Evolutionary conservation across 495 filamentous ascomycete genomes (phyloP), one percentile per base, ranked within the genome.

Genomic region (Penicillium mononematosum): DNA sequence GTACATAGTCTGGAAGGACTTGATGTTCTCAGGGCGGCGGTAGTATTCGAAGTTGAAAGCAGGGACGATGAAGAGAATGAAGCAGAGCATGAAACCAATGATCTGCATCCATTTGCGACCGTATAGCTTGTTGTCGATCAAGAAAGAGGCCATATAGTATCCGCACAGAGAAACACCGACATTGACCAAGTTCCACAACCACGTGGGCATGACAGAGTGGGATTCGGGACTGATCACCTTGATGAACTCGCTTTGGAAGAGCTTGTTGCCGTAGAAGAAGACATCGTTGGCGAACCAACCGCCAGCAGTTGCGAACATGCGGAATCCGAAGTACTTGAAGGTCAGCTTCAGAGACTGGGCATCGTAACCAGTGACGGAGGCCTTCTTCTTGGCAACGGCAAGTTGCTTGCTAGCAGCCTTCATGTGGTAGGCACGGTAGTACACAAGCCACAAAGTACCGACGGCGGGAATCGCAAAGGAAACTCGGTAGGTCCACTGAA

Each of bases 191-290:
- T 91, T 95, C 84, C 89, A 96, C n/a, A 90, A 76, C 92, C 92
- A 96, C 42, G 77, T 83, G 5, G 84, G 84, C 85, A 95, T 88
- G 60, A 96, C 81, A 0, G 87, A 88, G 1, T 73, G 68, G 57
- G 80, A 76, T 32, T 72, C 62, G 12, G 80, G 79, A 53, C 84
- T 85, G 55, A 96, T 83, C 64, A 89, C 86, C 1, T 62, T 72
- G 67, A 96, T 95, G 72, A 96, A 96, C 67, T 92, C 82, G 60
- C 79, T 80, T 74, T 95, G 91, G 81, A 96, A 96, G 38, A 96
- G 86, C 82, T 96, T 96, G 87, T 96, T 96, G 61, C 91, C 92
- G 73, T 96, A 96, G 78, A 96, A 96, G 82, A 96, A 96, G 19
- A 96, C 84, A 70, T 96, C 92, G 69, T 96, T 96, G 75, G 83